Percentiles rank a stretch among this genome's conserved stretches.
Evolutionary conservation across 2,329 filamentous ascomycete species (phyloP).

Genomic region (Talaromyces rugulosus): DNA sequence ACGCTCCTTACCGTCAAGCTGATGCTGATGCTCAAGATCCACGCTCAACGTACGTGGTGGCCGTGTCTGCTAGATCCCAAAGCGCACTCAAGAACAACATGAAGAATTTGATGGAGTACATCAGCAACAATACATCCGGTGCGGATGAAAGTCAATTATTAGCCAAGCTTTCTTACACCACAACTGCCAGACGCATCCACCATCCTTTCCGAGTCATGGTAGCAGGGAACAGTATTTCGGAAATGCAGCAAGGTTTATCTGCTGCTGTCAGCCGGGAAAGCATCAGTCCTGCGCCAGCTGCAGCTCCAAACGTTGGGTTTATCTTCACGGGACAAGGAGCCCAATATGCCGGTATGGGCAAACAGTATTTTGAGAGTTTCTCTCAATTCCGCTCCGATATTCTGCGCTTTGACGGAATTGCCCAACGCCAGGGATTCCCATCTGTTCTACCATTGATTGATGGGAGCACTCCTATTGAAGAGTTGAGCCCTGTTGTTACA

Average conservation of each 20-base stretch:
- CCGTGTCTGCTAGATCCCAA: constrained; percentile 54
- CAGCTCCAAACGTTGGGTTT: constrained; percentile 28
- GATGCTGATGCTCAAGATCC: constrained; percentile 40
- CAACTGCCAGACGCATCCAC: constrained; percentile 54
- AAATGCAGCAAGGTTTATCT: constrained; percentile 27
- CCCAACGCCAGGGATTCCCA: constrained; percentile 30
- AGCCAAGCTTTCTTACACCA: constrained; percentile 61
- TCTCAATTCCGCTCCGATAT: constrained; percentile 28
- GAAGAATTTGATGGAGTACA: constrained; percentile 48
- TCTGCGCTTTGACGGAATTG: constrained; percentile 28
- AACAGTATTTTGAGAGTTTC: constrained; percentile 30
- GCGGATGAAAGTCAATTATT: constrained; percentile 40
- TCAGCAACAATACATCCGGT: constrained; percentile 41
- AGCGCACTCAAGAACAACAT: constrained; percentile 50
- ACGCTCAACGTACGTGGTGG: constrained; percentile 55
- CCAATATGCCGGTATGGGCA: constrained; percentile 34
- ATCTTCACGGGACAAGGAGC: constrained; percentile 39
- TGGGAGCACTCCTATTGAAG: constrained; percentile 25
- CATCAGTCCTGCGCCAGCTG: constrained; percentile 25
- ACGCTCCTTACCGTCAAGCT: constrained; percentile 45
- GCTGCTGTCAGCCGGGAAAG: constrained; percentile 17
- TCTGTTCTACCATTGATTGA: constrained; percentile 34
- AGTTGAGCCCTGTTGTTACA: constrained; percentile 26
- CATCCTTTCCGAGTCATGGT: constrained; percentile 35
- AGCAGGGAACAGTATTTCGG: constrained; percentile 23